Percentiles rank a stretch among this genome's conserved stretches.
These are phyloP conservation scores for Suhomyces canberraensis DNA, from an alignment of 805 yeast genomes.

Conservation along the genomic window DNA sequence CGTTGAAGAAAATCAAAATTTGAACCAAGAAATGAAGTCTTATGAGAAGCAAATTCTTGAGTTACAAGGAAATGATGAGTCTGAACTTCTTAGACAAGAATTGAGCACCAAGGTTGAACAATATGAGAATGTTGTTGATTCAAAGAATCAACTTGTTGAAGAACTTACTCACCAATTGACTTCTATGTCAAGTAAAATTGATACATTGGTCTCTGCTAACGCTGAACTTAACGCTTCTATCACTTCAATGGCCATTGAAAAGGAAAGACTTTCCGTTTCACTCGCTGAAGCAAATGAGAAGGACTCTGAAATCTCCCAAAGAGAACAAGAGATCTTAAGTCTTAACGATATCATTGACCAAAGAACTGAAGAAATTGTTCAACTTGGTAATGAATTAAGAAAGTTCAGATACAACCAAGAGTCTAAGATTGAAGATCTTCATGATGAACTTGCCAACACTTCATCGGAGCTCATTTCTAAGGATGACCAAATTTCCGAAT, in stretches of 20 bases:
- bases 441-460: conserved; percentile 4
- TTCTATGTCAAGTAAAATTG: background rate
- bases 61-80: background rate
- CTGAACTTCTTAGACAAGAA: background rate
- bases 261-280: background rate
- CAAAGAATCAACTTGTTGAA: background rate
- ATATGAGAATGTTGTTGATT: background rate
- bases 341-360: conserved; percentile 3
- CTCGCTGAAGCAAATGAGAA: background rate
- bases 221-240: background rate
- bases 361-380: conserved; percentile 5
- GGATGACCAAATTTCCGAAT: conserved; percentile 2
- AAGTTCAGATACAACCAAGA: conserved; percentile 2
- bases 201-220: background rate
- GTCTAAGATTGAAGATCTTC: conserved; percentile 2
- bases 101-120: background rate
- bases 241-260: background rate
- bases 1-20: background rate
- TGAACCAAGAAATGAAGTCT: background rate
- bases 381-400: conserved; percentile 4
- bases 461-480: conserved; percentile 1
- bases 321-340: background rate
- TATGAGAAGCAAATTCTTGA: background rate
- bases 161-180: background rate
- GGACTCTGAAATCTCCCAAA: conserved; percentile 1